phyloP scores from a whole-genome alignment of 305 asterid genomes.

The Solanum hybrid region DNA sequence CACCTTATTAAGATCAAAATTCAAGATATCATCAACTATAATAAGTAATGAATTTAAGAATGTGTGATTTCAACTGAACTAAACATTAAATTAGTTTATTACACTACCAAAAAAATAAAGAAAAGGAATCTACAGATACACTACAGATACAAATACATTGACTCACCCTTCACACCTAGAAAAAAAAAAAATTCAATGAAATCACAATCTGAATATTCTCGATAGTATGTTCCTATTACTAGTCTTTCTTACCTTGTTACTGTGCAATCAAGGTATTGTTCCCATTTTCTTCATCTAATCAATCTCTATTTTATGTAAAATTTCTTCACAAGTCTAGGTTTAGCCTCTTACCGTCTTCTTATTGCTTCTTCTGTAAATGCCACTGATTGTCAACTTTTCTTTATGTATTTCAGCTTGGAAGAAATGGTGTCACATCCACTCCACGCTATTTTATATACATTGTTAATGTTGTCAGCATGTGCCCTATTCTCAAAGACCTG shows the following conservation, averaged over 20 bases:
- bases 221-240: constrained; percentile 34
- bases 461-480: constrained; percentile 43
- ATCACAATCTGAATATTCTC: constrained; percentile 35
- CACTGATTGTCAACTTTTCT: background rate
- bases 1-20: background rate
- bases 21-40: background rate
- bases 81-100: too few relatives aligned
- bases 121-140: background rate
- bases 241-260: constrained; percentile 20
- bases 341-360: background rate
- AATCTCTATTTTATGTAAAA: background rate
- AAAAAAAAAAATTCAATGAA: background rate
- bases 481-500: constrained; percentile 46
- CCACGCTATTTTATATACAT: constrained; percentile 41
- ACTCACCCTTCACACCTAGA: background rate
- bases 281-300: background rate
- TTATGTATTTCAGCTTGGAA: constrained; percentile 29
- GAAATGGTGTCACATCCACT: constrained; percentile 51
- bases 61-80: background rate
- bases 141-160: background rate
- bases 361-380: background rate
- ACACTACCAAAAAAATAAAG: too few relatives aligned
- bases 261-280: constrained; percentile 42
- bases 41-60: background rate
- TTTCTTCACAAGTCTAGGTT: background rate